These are phyloP conservation scores for Dothiorella sarmentorum DNA, from an alignment of 2,329 filamentous ascomycete species.

Conservation along the genomic window DNA sequence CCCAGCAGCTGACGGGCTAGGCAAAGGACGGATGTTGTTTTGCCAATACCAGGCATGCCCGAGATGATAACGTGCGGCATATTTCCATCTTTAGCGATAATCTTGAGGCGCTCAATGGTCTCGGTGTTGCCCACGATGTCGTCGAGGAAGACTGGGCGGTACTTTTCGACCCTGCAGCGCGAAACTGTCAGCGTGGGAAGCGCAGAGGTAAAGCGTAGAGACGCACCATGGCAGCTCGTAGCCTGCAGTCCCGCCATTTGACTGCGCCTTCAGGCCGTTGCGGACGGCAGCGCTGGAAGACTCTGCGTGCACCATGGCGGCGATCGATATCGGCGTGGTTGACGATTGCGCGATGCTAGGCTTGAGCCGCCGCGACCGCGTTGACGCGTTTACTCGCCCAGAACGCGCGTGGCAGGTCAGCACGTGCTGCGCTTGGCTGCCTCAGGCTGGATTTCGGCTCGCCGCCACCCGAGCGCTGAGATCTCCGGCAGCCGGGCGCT, in stretches of 20 bases:
- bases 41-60: constrained; percentile 98
- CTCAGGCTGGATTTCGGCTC: not conserved
- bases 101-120: constrained; percentile 94
- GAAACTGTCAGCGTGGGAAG: not conserved
- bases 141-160: constrained; percentile 89
- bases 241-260: constrained; percentile 40
- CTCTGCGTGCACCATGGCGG: constrained; percentile 46
- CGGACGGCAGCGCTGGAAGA: constrained; percentile 47
- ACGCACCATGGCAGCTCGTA: constrained; percentile 78
- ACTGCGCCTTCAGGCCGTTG: constrained; percentile 40
- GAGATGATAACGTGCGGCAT: constrained; percentile 99
- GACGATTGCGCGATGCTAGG: constrained; percentile 1
- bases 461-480: constrained; percentile 2
- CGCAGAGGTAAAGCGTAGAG: not conserved
- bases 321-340: not conserved
- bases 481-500: not conserved
- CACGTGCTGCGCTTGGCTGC: not conserved
- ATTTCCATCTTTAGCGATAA: constrained; percentile 97
- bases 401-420: not conserved
- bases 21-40: constrained; percentile 93
- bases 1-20: constrained; percentile 88
- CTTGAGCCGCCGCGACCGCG: not conserved
- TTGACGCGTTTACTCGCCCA: not conserved
- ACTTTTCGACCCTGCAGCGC: constrained; percentile 85
- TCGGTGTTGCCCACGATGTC: constrained; percentile 98